A percentile compares a stretch with the other conserved stretches of the same genome.
phyloP scores from a whole-genome alignment of 768 basidiomycete species.

The Leucocoprinus leucothites region DNA sequence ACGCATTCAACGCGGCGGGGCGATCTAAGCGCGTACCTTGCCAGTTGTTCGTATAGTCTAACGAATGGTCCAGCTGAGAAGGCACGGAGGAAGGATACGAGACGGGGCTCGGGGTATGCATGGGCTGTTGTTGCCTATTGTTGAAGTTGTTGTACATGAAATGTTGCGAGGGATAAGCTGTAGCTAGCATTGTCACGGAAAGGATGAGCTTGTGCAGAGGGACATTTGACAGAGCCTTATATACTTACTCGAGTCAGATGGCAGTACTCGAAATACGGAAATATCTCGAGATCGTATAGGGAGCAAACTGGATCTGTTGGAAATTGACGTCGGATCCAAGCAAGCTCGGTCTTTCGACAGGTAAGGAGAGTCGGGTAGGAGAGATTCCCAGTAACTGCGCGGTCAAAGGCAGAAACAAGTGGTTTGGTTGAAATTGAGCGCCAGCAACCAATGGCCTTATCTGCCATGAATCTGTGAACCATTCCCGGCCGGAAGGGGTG shows the following conservation, averaged over 20 bases:
- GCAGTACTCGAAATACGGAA: not conserved
- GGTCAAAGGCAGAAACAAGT: slow-evolving; percentile 3
- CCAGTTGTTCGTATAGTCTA: slow-evolving; percentile 5
- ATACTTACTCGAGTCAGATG: slow-evolving; percentile 12
- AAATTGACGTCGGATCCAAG: slow-evolving; percentile 7
- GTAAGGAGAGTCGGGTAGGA: slow-evolving; percentile 8
- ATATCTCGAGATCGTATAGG: slow-evolving; percentile 9
- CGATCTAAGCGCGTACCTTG: not conserved
- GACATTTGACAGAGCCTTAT: slow-evolving; percentile 3
- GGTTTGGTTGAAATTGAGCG: slow-evolving; percentile 9
- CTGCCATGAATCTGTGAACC: slow-evolving; percentile 1
- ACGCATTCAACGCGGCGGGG: not conserved
- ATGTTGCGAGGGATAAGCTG: slow-evolving; percentile 2
- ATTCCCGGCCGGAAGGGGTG: not conserved
- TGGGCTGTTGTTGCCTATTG: slow-evolving; percentile 6
- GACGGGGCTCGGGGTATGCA: slow-evolving; percentile 7
- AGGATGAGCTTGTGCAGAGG: slow-evolving; percentile 6
- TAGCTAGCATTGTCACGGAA: slow-evolving; percentile 8
- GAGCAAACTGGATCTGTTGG: slow-evolving; percentile 6
- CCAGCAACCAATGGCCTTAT: slow-evolving; percentile 3
- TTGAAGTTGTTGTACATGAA: slow-evolving; percentile 9
- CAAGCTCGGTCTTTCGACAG: slow-evolving; percentile 6
- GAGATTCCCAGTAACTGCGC: slow-evolving; percentile 6
- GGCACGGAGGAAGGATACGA: slow-evolving; percentile 6
- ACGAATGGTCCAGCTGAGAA: slow-evolving; percentile 5